These are phyloP conservation scores for Cytospora piceicola DNA, from an alignment of 2,329 filamentous ascomycete species.

Conservation along the genomic window DNA sequence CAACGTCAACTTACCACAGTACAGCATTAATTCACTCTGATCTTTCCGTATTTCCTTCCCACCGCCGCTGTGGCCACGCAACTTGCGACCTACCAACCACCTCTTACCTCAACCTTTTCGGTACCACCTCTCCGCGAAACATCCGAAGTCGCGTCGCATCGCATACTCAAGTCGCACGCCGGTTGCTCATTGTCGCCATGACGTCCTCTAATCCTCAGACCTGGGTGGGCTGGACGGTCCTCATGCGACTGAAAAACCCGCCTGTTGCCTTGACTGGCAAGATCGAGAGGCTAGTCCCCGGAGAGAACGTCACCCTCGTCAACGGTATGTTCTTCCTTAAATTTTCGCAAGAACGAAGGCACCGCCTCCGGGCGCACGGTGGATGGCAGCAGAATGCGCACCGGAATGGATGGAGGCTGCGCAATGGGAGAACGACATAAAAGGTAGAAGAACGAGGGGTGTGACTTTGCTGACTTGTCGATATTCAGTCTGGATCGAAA, in stretches of 20 bases:
- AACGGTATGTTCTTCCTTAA: not conserved
- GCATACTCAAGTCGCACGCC: not conserved
- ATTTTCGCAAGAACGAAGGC: not conserved
- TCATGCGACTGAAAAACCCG: conserved; percentile 27
- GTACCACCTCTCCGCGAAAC: not conserved
- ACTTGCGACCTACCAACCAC: not conserved
- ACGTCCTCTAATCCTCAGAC: conserved; percentile 10
- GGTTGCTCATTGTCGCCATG: not conserved
- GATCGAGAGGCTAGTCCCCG: conserved; percentile 27
- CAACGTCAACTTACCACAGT: conserved; percentile 9
- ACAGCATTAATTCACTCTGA: conserved; percentile 7
- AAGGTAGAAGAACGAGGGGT: not conserved
- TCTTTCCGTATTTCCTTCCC: not conserved
- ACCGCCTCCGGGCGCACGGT: not conserved
- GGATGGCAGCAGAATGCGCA: not conserved
- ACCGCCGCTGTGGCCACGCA: not conserved
- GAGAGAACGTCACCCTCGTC: conserved; percentile 26
- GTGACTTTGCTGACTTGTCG: not conserved
- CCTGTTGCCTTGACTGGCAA: conserved; percentile 27
- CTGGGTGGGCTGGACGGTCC: conserved; percentile 25
- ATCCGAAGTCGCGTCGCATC: not conserved
- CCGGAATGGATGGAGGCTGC: not conserved
- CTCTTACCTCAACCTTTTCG: conserved; percentile 4
- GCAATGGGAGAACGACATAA: not conserved
- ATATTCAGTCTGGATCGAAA: conserved; percentile 22